These are phyloP conservation scores for Meyerozyma elateridarum DNA, from an alignment of 1,139 yeast species.

Conservation along the genomic window DNA sequence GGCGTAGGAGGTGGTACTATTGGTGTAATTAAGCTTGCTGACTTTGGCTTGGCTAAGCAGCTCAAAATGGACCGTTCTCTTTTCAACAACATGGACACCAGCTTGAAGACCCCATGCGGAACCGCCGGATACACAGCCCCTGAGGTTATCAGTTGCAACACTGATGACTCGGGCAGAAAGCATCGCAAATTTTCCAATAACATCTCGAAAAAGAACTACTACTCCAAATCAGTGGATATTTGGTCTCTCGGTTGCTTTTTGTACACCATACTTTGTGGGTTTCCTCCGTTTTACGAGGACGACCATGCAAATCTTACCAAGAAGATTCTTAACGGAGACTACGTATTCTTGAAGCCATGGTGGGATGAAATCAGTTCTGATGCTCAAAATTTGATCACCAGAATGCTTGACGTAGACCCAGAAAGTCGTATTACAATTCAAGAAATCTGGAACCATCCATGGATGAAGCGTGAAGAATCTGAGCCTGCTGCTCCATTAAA, in stretches of 20 bases:
- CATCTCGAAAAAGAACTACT: slow-evolving; percentile 59
- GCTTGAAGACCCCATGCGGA: slow-evolving; percentile 84
- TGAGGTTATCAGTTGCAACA: slow-evolving; percentile 64
- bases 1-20: slow-evolving; percentile 89
- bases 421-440: slow-evolving; percentile 56
- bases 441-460: slow-evolving; percentile 56
- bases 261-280: slow-evolving; percentile 87
- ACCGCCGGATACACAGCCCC: slow-evolving; percentile 94
- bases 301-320: slow-evolving; percentile 73
- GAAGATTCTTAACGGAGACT: slow-evolving; percentile 81
- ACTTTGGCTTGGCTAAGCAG: slow-evolving; percentile 88
- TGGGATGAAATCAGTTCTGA: slow-evolving; percentile 88
- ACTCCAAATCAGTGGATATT: slow-evolving; percentile 88
- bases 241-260: slow-evolving; percentile 95
- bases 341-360: slow-evolving; percentile 85
- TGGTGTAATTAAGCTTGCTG: slow-evolving; percentile 83
- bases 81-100: slow-evolving; percentile 17
- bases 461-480: slow-evolving; percentile 21
- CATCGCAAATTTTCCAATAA: slow-evolving; percentile 17
- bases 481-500: slow-evolving; percentile 5
- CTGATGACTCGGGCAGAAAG: slow-evolving; percentile 12
- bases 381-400: slow-evolving; percentile 63
- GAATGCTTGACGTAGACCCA: slow-evolving; percentile 59
- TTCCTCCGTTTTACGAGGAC: slow-evolving; percentile 95
- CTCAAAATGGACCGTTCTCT: slow-evolving; percentile 44